Percentiles rank a stretch among this genome's conserved stretches.
Evolutionary conservation across 2,329 filamentous ascomycete species (phyloP).

Genomic region (Fusarium staphyleae): DNA sequence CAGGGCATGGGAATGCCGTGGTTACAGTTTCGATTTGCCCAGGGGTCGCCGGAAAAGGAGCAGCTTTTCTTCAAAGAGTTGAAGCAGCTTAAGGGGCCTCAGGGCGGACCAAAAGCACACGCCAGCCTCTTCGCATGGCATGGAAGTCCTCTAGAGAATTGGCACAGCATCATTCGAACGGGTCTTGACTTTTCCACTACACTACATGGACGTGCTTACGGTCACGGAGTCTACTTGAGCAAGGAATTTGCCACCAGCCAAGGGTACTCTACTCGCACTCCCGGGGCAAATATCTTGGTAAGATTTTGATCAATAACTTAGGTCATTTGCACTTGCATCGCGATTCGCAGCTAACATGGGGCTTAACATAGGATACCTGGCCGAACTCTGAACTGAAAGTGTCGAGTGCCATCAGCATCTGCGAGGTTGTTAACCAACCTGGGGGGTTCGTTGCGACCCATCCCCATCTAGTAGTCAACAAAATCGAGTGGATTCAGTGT

Average conservation of each 20-base stretch:
- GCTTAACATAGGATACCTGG: constrained; percentile 57
- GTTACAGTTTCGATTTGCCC: constrained; percentile 86
- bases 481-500: constrained; percentile 88
- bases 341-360: constrained; percentile 6
- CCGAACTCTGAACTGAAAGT: constrained; percentile 70
- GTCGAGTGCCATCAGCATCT: constrained; percentile 70
- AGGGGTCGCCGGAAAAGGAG: constrained; percentile 89
- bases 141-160: constrained; percentile 77
- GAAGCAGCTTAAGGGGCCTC: constrained; percentile 46
- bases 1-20: constrained; percentile 66
- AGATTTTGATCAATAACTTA: background rate
- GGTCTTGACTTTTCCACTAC: constrained; percentile 75
- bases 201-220: constrained; percentile 72
- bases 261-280: constrained; percentile 12
- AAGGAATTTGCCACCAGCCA: constrained; percentile 21
- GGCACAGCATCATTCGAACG: constrained; percentile 88
- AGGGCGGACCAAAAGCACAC: constrained; percentile 48
- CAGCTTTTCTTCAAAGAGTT: constrained; percentile 73
- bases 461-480: constrained; percentile 75
- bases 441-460: constrained; percentile 60
- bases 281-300: background rate
- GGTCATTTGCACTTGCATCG: background rate
- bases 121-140: constrained; percentile 89
- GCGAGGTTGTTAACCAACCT: constrained; percentile 83
- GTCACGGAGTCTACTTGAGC: constrained; percentile 85